These are phyloP conservation scores for Pythium rhizo-oryzae DNA, from an alignment of 352 stramenopile genomes.

Conservation along the genomic window DNA sequence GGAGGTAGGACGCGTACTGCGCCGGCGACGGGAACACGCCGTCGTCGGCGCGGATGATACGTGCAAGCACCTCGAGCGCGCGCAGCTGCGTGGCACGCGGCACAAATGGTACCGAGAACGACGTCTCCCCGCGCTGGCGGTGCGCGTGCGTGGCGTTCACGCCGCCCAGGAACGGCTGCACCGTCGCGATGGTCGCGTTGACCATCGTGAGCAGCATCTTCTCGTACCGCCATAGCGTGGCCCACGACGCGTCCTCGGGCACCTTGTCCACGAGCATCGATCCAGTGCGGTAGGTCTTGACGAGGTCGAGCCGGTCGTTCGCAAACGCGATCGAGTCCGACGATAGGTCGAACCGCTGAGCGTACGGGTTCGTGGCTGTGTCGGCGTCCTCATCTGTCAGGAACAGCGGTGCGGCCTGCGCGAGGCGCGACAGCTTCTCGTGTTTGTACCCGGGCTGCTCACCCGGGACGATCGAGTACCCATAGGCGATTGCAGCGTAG, in stretches of 20 bases:
- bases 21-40: slow-evolving; percentile 54
- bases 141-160: slow-evolving; percentile 69
- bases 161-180: slow-evolving; percentile 55
- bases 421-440: slow-evolving; percentile 39
- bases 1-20: slow-evolving; percentile 55
- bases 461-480: slow-evolving; percentile 54
- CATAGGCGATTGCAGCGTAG: slow-evolving; percentile 84
- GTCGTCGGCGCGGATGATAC: slow-evolving; percentile 46
- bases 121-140: slow-evolving; percentile 31
- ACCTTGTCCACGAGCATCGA: slow-evolving; percentile 42
- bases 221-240: slow-evolving; percentile 57
- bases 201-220: slow-evolving; percentile 42
- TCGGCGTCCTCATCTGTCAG: slow-evolving; percentile 64
- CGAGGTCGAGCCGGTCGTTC: slow-evolving; percentile 53
- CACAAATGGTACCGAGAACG: slow-evolving; percentile 41
- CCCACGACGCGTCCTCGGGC: slow-evolving; percentile 56
- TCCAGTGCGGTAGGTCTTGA: slow-evolving; percentile 41
- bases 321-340: slow-evolving; percentile 59
- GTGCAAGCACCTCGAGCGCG: slow-evolving; percentile 43
- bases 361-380: slow-evolving; percentile 48
- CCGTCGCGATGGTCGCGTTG: slow-evolving; percentile 37
- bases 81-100: slow-evolving; percentile 38
- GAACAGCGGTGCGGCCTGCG: slow-evolving; percentile 54
- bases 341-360: slow-evolving; percentile 61
- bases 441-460: slow-evolving; percentile 58